Evolutionary conservation across 2,329 filamentous ascomycete species (phyloP), one percentile per base, ranked within the genome.

Genomic region (Metarhizium album): DNA sequence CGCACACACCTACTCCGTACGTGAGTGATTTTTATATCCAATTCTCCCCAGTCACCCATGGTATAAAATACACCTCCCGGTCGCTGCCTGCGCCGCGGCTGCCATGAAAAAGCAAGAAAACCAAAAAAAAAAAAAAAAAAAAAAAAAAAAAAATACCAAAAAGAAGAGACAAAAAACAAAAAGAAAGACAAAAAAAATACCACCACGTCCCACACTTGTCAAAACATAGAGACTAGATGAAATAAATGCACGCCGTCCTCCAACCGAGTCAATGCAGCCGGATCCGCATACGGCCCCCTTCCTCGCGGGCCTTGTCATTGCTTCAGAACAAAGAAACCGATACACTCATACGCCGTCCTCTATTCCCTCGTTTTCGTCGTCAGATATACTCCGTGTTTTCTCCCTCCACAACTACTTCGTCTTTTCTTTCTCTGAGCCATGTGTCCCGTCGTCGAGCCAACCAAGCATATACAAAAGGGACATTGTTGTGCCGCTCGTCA

Each of bases 391-490:
- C 14, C 16, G 22, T 42, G 18, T 16, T 42, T 42, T n/a, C 35
- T 2, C 3, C 14, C 13, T 13, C 40, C 22, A n/a, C 40, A 42
- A 20, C n/a, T 16, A 16, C 27, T 31, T 31, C 22, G 37, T 18
- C 23, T 48, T 51, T 22, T 43, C 20, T 43, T 43, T 24, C 22
- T 24, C 6, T 20, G 14, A 22, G 20, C 9, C 45, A 38, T 48
- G 38, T 42, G 46, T 46, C 29, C 38, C 45, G 13, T 33, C 5
- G 31, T 24, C 2, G 16, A 46, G 23, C 37, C 18, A 29, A 24
- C 23, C 35, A 43, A 42, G 42, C 43, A 47, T 50, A 37, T 46
- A 47, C 42, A 48, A 45, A 49, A 45, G 23, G 37, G 48, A 27
- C 18, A 22, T 16, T 16, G 20, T 22, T 11, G 6, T 4, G 24